Evolutionary conservation across 1,139 yeast genomes (phyloP).

Genomic region (Trichomonascaceae sp.): DNA sequence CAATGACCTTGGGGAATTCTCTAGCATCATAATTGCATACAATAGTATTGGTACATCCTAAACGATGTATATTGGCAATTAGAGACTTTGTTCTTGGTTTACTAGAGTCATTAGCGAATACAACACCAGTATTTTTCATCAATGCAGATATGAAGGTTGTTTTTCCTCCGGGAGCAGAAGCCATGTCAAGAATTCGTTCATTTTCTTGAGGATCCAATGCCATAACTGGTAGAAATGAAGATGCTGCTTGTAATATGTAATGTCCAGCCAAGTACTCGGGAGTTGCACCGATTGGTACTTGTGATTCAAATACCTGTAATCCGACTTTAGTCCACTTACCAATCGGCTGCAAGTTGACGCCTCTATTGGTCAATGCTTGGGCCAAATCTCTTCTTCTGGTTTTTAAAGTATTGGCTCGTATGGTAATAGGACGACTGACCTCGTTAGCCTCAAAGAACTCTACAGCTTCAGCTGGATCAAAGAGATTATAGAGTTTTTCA

Average conservation of each 20-base stretch:
- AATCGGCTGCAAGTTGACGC: conserved; percentile 94
- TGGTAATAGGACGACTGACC: conserved; percentile 91
- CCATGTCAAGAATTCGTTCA: conserved; percentile 96
- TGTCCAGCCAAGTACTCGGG: conserved; percentile 98
- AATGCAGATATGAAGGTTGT: conserved; percentile 93
- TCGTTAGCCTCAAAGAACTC: conserved; percentile 99
- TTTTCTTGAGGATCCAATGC: conserved; percentile 94
- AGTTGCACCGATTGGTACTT: conserved; percentile 98
- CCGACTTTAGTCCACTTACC: conserved; percentile 99
- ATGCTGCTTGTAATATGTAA: conserved; percentile 96
- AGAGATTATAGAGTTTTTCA: conserved; percentile 82
- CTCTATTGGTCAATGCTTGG: conserved; percentile 89
- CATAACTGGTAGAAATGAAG: conserved; percentile 95
- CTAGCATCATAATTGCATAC: conserved; percentile 98
- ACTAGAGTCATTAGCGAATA: conserved; percentile 95
- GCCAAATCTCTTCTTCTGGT: conserved; percentile 95
- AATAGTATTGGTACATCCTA: conserved; percentile 93
- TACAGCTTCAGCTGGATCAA: conserved; percentile 93
- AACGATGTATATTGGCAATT: conserved; percentile 94
- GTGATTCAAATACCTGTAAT: conserved; percentile 92
- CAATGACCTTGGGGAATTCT: conserved; percentile 96
- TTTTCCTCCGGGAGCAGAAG: conserved; percentile 99
- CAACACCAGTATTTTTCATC: conserved; percentile 97
- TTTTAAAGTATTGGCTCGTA: conserved; percentile 90
- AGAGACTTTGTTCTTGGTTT: conserved; percentile 93